Evolutionary conservation across 2,329 filamentous ascomycete genomes (phyloP), one percentile per base, ranked within the genome.

Genomic region (Tolypocladium ovalisporum): DNA sequence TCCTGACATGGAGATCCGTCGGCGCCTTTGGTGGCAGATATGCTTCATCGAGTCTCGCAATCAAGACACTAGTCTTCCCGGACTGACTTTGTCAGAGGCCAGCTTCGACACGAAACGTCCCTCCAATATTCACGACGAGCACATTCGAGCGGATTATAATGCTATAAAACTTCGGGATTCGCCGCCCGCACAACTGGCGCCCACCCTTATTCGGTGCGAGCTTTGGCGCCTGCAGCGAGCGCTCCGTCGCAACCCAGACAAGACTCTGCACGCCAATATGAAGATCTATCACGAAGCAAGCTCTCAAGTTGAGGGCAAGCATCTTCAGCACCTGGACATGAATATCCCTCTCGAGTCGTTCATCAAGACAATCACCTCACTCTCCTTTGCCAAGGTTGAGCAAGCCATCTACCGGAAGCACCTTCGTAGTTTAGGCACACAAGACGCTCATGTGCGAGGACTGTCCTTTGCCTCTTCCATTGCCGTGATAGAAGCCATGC

Each of bases 51-150:
- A 69, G 37, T 67, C 65, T 2, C 57, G 59, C 40, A 54, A 34
- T 1, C 40, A 52, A 27, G 60, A 58, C 8, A 47, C 58, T 1
- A 59, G 54, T 1, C 47, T 62, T 1, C 54, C 55, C n/a, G 64
- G 64, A 2, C 39, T 67, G 1, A 63, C 62, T 1, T 52, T 66
- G n/a, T 59, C 61, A 5, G 58, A 60, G n/a, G 40, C 40, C 0
- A 61, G 57, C 2, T 77, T 74, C 34, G 72, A 77, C 55, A 76
- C 75, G 1, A 63, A 69, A n/a, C 63, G 74, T 8, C 78, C 78
- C 0, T 59, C 62, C 3, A 77, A 78, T 56, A 59, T 76, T 36
- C 73, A 76, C 59, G 77, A 79, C 27, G 19, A 52, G 7, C 24
- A 53, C 27, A 34, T 42, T 9, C 10, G 6, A 17, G 32, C 3